phyloP scores from a whole-genome alignment of 164 flowering plant genomes.

The Nelumbo lutea region DNA sequence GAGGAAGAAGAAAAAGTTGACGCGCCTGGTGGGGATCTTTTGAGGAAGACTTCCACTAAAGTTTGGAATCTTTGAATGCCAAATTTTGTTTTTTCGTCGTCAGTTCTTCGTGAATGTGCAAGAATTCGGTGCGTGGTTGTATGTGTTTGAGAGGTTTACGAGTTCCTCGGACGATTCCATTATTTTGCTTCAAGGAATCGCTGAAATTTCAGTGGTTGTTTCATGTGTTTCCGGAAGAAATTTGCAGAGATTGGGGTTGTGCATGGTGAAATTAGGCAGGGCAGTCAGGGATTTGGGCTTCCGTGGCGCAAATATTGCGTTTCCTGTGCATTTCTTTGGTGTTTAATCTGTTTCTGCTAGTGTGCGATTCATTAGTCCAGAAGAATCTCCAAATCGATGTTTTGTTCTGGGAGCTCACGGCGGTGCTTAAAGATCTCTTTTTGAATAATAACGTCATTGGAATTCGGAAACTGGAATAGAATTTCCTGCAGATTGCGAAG shows the following conservation, averaged over 20 bases:
- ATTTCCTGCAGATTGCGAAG: background rate
- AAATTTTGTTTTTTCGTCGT: too few species aligned
- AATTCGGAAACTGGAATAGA: background rate
- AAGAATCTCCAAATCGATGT: background rate
- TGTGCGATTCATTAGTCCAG: background rate
- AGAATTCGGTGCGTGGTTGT: too few species aligned
- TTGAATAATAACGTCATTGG: background rate
- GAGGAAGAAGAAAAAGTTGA: too few species aligned
- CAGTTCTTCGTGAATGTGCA: background rate
- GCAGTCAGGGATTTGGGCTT: background rate
- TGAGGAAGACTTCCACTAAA: too few species aligned
- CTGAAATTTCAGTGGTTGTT: background rate
- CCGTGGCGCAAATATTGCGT: background rate
- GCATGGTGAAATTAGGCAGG: too few species aligned
- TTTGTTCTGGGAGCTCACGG: too few species aligned
- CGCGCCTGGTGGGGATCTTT: too few species aligned
- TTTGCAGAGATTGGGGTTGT: too few species aligned
- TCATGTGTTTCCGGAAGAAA: background rate
- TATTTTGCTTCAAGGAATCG: background rate
- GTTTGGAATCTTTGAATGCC: too few species aligned
- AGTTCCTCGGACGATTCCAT: background rate
- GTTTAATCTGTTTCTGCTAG: background rate
- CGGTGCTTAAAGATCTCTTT: background rate
- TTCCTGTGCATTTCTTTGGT: too few species aligned
- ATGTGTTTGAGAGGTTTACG: background rate